Base-by-base conservation (phyloP, 2,329 filamentous ascomycete genomes). In the Alternaria sp. region DNA sequence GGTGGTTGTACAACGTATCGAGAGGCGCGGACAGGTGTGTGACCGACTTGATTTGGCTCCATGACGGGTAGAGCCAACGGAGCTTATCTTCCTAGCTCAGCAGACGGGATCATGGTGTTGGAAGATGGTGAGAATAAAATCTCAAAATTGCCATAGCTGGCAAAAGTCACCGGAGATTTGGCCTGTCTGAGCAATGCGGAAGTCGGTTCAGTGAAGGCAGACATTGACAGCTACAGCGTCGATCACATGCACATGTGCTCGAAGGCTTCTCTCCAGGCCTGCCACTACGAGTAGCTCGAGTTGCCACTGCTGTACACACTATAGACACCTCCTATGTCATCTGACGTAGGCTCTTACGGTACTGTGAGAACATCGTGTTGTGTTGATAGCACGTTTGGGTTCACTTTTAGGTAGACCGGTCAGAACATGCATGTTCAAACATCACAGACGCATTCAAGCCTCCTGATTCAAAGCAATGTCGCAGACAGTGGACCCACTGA, bases 361-460 rank as follows among this genome's bases (percentile, higher is more conserved):
- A 30, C 32, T 54, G 34, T 44, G 41, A 22, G 11, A 36, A 36
- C n/a, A 32, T 32, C 36, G 16, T 30, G 52, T 24, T n/a, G 34
- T 43, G 24, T 36, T 38, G 36, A n/a, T 48, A 53, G 54, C 42
- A 48, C 49, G 61, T 64, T 65, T 68, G 64, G 38, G 52, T 43
- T 54, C 51, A 34, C 22, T 49, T 28, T 61, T 56, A 49, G 57
- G 32, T 36, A 24, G 44, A 58, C 65, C 57, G 64, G 66, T 65
- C 66, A 63, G 59, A 58, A 60, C 55, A 57, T 60, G 61, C 59
- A 61, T 56, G 51, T 41, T 54, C 62, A 64, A 64, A 64, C 51
- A 32, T 42, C 46, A 59, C 62, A 62, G 66, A 62, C 61, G 16
- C 44, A 34, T 26, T 44, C 34, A 20, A 42, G 28, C 57, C 51